Evolutionary conservation across 345 rosid genomes (phyloP).

Genomic region (Bruguiera gymnorhiza): DNA sequence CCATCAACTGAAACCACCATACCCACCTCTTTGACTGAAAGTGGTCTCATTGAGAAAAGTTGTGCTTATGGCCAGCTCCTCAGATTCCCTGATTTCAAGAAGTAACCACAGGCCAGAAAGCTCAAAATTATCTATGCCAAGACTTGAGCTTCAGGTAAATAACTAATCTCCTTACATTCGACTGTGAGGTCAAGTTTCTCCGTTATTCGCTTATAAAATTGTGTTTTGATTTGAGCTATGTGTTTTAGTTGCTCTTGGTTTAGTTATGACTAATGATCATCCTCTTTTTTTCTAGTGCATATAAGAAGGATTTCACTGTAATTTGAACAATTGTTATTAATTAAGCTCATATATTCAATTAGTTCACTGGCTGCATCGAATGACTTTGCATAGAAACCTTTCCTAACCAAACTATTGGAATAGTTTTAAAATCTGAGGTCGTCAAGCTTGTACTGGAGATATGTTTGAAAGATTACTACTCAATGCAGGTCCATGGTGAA

Average conservation of each 20-base stretch:
- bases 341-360: not conserved
- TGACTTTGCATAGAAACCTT: too few relatives aligned
- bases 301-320: not conserved
- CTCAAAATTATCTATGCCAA: constrained; percentile 35
- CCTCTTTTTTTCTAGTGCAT: not conserved
- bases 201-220: not conserved
- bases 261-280: constrained; percentile 2
- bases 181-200: not conserved
- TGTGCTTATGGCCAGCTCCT: constrained; percentile 30
- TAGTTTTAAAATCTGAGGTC: too few relatives aligned
- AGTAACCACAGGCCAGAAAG: constrained; percentile 29
- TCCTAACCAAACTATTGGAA: too few relatives aligned
- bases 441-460: too few relatives aligned
- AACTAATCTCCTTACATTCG: not conserved
- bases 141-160: constrained; percentile 53
- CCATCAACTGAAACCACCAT: constrained; percentile 51
- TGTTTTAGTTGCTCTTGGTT: not conserved
- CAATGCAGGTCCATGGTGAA: too few relatives aligned
- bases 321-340: not conserved
- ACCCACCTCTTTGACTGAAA: constrained; percentile 39
- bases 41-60: constrained; percentile 38
- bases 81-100: constrained; percentile 40
- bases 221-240: not conserved
- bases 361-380: too few relatives aligned
- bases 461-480: too few relatives aligned